A percentile compares a stretch with the other conserved stretches of the same genome.
Conservation (phyloP, 2,329 filamentous ascomycete species). For the Exophiala aquamarina region DNA sequence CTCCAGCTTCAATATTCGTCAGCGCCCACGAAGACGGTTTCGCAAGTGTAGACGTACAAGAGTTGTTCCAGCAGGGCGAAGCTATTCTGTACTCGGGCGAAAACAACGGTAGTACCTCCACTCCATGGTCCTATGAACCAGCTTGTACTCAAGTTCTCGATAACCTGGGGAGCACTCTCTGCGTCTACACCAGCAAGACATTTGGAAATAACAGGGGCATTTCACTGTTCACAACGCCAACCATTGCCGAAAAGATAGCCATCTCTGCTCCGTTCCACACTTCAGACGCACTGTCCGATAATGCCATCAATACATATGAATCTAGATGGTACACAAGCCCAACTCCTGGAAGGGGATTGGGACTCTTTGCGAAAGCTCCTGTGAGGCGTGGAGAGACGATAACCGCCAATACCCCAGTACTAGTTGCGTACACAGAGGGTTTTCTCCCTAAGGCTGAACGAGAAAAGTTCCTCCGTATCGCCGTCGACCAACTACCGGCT, state of each 20-base stretch:
- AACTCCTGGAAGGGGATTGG: slow-evolving; percentile 13
- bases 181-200: slow-evolving; percentile 11
- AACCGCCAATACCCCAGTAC: slow-evolving; percentile 15
- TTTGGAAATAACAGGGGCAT: slow-evolving; percentile 14
- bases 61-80: slow-evolving; percentile 11
- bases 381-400: slow-evolving; percentile 8
- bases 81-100: slow-evolving; percentile 6
- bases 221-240: slow-evolving; percentile 19
- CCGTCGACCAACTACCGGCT: slow-evolving; percentile 13
- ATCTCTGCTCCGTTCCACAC: not conserved
- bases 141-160: slow-evolving; percentile 12
- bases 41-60: not conserved
- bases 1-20: too few relatives aligned
- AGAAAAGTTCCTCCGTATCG: slow-evolving; percentile 15
- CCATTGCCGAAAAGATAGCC: slow-evolving; percentile 6
- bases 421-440: slow-evolving; percentile 17
- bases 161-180: slow-evolving; percentile 12
- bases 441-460: slow-evolving; percentile 4
- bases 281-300: not conserved
- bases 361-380: slow-evolving; percentile 13
- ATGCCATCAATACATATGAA: not conserved
- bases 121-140: slow-evolving; percentile 16
- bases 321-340: slow-evolving; percentile 12
- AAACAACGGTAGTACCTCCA: not conserved
- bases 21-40: not conserved